phyloP scores from a whole-genome alignment of 2,329 filamentous ascomycete genomes.

The Aspergillus floridensis region DNA sequence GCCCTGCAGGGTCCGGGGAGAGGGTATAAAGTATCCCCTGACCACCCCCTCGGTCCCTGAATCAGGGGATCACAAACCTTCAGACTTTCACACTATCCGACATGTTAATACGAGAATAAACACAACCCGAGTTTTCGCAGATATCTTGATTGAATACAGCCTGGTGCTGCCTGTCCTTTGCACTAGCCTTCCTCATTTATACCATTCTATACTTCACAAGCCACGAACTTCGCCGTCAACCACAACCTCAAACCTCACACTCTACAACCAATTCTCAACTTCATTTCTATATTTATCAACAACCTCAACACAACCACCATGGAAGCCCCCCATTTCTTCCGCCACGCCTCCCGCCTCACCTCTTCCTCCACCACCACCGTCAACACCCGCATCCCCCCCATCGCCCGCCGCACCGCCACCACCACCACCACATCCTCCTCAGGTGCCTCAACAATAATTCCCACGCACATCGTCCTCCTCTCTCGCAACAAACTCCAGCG shows the following conservation, averaged over 20 bases:
- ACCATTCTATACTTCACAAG: too few species aligned
- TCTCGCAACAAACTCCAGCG: conserved; percentile 20
- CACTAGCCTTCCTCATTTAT: too few species aligned
- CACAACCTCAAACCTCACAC: too few species aligned
- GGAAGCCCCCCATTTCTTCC: neutral
- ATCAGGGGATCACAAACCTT: neutral
- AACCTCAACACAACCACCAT: neutral
- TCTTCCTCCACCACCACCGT: neutral
- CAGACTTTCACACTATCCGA: neutral
- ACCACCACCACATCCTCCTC: conserved; percentile 18
- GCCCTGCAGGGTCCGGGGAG: neutral
- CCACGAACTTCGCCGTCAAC: too few species aligned
- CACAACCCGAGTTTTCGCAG: neutral
- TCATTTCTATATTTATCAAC: neutral
- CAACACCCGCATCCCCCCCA: neutral
- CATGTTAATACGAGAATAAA: neutral
- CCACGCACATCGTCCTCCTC: conserved; percentile 15
- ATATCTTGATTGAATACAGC: neutral
- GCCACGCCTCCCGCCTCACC: neutral
- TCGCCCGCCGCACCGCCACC: conserved; percentile 13
- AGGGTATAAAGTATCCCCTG: neutral
- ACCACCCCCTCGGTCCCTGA: neutral
- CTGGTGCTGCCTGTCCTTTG: neutral
- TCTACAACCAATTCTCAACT: too few species aligned
- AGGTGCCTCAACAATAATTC: neutral